phyloP scores from a whole-genome alignment of 768 basidiomycete genomes.

The Pisolithus sp. region DNA sequence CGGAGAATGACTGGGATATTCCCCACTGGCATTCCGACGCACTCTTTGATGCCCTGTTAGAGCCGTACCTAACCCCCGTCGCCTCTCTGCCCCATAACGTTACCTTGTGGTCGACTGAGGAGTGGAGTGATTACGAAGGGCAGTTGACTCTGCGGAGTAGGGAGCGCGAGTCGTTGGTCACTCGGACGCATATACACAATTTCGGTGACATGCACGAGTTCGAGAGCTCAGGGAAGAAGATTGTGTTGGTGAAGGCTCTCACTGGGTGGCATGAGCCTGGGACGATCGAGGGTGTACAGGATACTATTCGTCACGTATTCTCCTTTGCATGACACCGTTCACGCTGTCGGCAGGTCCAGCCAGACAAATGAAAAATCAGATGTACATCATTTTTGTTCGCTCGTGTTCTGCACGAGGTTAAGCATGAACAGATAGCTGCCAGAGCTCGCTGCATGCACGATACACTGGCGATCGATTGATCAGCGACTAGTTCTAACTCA shows the following conservation, averaged over 20 bases:
- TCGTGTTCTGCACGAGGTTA: not conserved
- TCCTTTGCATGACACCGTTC: slow-evolving; percentile 12
- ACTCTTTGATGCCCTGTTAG: slow-evolving; percentile 64
- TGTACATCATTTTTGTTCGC: not conserved
- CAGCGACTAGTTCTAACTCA: no score
- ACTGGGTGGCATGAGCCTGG: slow-evolving; percentile 57
- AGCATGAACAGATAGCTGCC: not conserved
- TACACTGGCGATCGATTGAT: no score
- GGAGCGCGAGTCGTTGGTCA: slow-evolving; percentile 40
- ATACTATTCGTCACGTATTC: slow-evolving; percentile 37
- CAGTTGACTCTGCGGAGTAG: slow-evolving; percentile 36
- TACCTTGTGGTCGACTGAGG: slow-evolving; percentile 27
- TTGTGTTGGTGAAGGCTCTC: slow-evolving; percentile 51
- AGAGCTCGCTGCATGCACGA: not conserved
- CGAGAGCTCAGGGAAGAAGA: slow-evolving; percentile 34
- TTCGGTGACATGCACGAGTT: slow-evolving; percentile 55
- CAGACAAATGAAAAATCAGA: no score
- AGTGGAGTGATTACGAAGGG: slow-evolving; percentile 39
- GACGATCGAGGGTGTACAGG: slow-evolving; percentile 62
- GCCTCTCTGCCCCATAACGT: slow-evolving; percentile 30
- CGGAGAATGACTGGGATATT: slow-evolving; percentile 70
- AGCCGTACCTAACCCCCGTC: slow-evolving; percentile 51
- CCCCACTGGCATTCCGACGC: slow-evolving; percentile 59
- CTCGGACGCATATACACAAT: slow-evolving; percentile 36
- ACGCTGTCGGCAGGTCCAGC: not conserved